Conservation (phyloP, 164 flowering plant species). For the Vitis riparia region DNA sequence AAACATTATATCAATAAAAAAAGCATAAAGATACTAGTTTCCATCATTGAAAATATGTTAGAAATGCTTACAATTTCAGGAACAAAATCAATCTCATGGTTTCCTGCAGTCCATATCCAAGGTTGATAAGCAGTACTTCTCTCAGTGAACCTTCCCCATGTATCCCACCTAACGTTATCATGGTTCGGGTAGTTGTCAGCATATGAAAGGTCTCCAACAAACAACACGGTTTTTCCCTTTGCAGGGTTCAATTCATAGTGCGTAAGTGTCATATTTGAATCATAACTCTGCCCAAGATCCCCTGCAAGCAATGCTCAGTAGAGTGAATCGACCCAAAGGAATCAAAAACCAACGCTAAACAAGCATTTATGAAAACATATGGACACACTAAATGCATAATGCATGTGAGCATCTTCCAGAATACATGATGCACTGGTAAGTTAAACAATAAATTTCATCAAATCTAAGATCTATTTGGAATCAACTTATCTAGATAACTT, state of each 20-base stretch:
- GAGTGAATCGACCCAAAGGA: background rate
- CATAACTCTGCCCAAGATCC: constrained; percentile 66
- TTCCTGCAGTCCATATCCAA: constrained; percentile 77
- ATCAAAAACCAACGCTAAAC: too few relatives aligned
- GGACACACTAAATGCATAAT: too few relatives aligned
- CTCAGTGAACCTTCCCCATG: constrained; percentile 68
- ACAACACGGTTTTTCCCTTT: constrained; percentile 47
- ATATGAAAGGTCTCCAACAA: constrained; percentile 66
- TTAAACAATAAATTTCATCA: too few relatives aligned
- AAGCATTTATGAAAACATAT: too few relatives aligned
- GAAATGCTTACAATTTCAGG: constrained; percentile 53
- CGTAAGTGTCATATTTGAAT: constrained; percentile 52
- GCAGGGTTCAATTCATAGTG: constrained; percentile 51
- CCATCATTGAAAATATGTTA: background rate
- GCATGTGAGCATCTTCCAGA: too few relatives aligned
- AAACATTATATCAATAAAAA: too few relatives aligned
- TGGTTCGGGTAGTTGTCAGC: constrained; percentile 54
- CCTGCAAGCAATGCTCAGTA: constrained; percentile 32
- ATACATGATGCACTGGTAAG: too few relatives aligned
- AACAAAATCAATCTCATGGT: constrained; percentile 63
- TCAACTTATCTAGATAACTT: too few relatives aligned
- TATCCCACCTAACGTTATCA: constrained; percentile 61
- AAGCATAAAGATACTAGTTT: too few relatives aligned
- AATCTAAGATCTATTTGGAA: too few relatives aligned
- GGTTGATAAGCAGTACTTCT: constrained; percentile 67